Base-by-base conservation (phyloP, 208 protist genomes). In the Dictyostelium gargantuum region DNA sequence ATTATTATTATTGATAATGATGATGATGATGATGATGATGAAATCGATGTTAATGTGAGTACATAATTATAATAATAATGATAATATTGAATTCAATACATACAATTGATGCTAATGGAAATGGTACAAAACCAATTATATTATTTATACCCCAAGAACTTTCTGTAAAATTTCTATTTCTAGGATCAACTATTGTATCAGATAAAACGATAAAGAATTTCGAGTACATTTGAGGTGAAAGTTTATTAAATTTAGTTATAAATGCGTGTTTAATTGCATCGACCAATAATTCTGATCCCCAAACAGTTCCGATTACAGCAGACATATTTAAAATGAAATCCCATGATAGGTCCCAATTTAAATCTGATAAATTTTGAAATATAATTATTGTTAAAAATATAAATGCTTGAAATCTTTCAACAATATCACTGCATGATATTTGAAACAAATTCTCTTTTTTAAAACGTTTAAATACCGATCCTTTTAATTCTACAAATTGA, bases 401-500 rank as follows among this genome's bases (percentile, higher is more conserved):
- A 26, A 98, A 84, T 17, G 97, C 80, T 84, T 98, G 95, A 76
- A 98, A 96, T 44, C 98, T 77, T 91, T 99, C 98, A 6, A 99
- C 96, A 40, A 98, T 95, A 93, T 99, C 94, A 52, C 95, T 84
- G 84, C 97, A 97, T 17, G 95, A 94, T 21, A 98, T 91, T 70
- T 97, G 95, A 84, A 98, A 96, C 13, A 98, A 92, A 81, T 97
- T 97, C 70, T 98, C 96, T 32, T 96, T 91, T 40, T 95, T 96
- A 50, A 97, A 96, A 84, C 97, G 97, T 91, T 98, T 98, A 80
- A 98, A 99, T n/a, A 98, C 97, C 79, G 94, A 96, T 32, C 96
- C 95, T 91, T 99, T 99, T n/a, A 99, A 81, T 91, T 99, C 98
- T 9, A 97, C 94, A 85, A 98, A 98, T 93, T 98, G 98, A 86